A percentile compares a stretch with the other conserved stretches of the same genome.
Evolutionary conservation across 2,329 filamentous ascomycete species (phyloP).

Genomic region (Talaromyces sp.): DNA sequence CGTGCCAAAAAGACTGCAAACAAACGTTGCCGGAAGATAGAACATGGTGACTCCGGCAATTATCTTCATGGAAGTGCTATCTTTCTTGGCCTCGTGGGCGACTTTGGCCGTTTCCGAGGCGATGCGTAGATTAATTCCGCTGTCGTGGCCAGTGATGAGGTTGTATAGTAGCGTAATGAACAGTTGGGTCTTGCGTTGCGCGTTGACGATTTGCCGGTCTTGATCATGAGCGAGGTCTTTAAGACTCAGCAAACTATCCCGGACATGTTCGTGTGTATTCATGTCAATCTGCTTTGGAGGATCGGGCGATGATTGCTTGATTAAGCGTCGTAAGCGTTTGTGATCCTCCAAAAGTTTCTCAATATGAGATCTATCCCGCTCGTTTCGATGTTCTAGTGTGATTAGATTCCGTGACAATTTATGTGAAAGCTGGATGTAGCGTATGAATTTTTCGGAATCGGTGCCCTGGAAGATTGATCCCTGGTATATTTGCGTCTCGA

Average conservation of each 20-base stretch:
- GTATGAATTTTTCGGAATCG: conserved; percentile 20
- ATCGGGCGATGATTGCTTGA: background rate
- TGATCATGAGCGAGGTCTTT: conserved; percentile 20
- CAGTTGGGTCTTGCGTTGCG: conserved; percentile 20
- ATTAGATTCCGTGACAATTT: conserved; percentile 22
- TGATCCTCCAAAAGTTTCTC: conserved; percentile 20
- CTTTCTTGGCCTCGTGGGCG: conserved; percentile 21
- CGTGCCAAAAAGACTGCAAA: conserved; percentile 24
- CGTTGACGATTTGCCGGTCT: conserved; percentile 19
- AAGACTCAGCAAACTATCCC: conserved; percentile 20
- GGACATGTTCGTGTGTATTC: conserved; percentile 17
- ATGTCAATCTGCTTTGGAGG: conserved; percentile 3
- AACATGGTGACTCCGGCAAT: conserved; percentile 24
- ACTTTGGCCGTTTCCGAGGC: conserved; percentile 18
- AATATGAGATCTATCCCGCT: conserved; percentile 20
- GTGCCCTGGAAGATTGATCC: conserved; percentile 22
- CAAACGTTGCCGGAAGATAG: conserved; percentile 25
- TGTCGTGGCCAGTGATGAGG: conserved; percentile 24
- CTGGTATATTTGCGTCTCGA: conserved; percentile 22
- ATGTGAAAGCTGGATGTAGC: conserved; percentile 21
- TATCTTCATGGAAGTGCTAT: conserved; percentile 27
- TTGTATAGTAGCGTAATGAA: conserved; percentile 24
- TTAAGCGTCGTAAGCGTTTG: conserved; percentile 16
- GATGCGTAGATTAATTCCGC: conserved; percentile 21
- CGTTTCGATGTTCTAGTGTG: conserved; percentile 21